Percentiles rank a stretch among this genome's conserved stretches.
These are phyloP conservation scores for Cylindrodendrum hubeiense DNA, from an alignment of 2,329 filamentous ascomycete species.

Conservation along the genomic window DNA sequence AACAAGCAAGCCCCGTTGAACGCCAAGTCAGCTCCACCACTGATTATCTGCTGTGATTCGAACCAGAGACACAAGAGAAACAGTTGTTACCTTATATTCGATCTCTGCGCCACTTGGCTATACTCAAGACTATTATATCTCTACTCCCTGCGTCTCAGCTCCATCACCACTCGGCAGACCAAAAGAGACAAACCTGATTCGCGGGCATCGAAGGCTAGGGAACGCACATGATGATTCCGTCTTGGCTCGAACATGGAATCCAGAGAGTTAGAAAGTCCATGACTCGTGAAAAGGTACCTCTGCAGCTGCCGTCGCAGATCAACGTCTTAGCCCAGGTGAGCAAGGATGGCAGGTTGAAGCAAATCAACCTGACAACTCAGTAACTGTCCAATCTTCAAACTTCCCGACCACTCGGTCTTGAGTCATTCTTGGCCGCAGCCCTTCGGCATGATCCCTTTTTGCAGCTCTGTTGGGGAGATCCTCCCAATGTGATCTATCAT, in stretches of 20 bases:
- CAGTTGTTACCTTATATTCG: neutral
- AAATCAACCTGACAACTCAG: neutral
- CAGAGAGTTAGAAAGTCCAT: neutral
- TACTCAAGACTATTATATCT: neutral
- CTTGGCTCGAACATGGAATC: neutral
- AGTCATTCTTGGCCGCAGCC: neutral
- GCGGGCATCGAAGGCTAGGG: too few species aligned
- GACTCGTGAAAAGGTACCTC: neutral
- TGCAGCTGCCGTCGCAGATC: neutral
- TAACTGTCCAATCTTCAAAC: neutral
- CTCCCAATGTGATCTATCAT: slow-evolving; percentile 5
- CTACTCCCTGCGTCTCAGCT: neutral
- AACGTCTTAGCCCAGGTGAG: neutral
- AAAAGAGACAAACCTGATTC: neutral
- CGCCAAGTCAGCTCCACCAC: neutral
- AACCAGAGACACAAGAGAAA: neutral
- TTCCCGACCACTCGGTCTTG: neutral
- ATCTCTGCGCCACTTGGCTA: neutral
- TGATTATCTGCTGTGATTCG: neutral
- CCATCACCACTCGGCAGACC: neutral
- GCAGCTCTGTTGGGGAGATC: neutral
- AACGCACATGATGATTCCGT: too few species aligned
- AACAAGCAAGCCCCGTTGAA: too few species aligned
- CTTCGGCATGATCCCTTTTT: neutral
- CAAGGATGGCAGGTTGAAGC: neutral